Conservation (phyloP, 257 asterid species). For the Plantago ovata region DNA sequence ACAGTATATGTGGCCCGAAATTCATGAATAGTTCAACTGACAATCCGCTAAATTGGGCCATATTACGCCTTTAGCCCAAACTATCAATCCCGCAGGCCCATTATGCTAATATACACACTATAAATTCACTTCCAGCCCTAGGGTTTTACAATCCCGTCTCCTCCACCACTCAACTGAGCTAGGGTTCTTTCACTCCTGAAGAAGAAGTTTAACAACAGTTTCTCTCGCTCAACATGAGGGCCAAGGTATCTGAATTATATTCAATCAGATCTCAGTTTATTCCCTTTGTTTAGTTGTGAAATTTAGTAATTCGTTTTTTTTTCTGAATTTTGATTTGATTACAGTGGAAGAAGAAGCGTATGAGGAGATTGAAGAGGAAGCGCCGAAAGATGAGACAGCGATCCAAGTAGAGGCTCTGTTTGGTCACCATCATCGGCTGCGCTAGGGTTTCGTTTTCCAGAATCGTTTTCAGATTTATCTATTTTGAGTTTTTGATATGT, state of each 20-base stretch:
- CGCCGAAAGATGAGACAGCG: slow-evolving; percentile 63
- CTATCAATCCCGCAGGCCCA: too few relatives aligned
- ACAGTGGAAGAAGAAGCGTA: slow-evolving; percentile 63
- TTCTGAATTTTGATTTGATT: not conserved
- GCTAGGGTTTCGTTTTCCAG: not conserved
- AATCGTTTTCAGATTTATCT: not conserved
- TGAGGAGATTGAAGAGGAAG: slow-evolving; percentile 65
- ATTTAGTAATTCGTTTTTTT: not conserved
- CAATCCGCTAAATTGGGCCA: too few relatives aligned
- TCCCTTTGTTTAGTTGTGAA: not conserved
- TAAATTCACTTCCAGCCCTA: too few relatives aligned
- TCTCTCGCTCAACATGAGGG: slow-evolving; percentile 1
- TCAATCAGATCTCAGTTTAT: not conserved
- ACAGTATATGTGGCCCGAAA: too few relatives aligned
- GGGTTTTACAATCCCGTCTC: too few relatives aligned
- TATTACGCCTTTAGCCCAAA: too few relatives aligned
- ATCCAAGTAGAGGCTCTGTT: slow-evolving; percentile 33
- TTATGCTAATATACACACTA: too few relatives aligned
- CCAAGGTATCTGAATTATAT: not conserved
- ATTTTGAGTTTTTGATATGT: slow-evolving; percentile 7
- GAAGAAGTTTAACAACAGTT: not conserved
- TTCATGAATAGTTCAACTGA: too few relatives aligned
- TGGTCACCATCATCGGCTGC: not conserved
- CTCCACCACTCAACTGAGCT: too few relatives aligned
- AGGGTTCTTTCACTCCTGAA: too few relatives aligned